These are phyloP conservation scores for Annulohypoxylon stygium DNA, from an alignment of 495 filamentous ascomycete genomes.

Conservation along the genomic window DNA sequence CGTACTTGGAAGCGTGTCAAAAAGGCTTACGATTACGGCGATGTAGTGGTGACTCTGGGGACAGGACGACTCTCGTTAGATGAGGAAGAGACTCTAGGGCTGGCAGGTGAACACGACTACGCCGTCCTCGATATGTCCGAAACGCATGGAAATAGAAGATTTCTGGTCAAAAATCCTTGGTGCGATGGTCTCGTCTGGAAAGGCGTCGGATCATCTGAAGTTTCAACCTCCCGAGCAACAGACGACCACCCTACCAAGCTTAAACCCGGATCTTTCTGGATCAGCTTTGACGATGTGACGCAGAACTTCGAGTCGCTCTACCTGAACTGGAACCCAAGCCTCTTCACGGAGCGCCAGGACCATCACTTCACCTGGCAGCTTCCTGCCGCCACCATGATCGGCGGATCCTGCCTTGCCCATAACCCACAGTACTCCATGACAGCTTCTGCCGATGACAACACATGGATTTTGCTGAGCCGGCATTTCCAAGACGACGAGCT, in stretches of 20 bases:
- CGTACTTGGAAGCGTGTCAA: slow-evolving; percentile 84
- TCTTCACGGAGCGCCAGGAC: slow-evolving; percentile 86
- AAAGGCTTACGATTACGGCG: slow-evolving; percentile 78
- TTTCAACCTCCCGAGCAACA: slow-evolving; percentile 23
- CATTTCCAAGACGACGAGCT: slow-evolving; percentile 75
- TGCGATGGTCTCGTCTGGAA: slow-evolving; percentile 80
- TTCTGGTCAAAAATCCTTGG: slow-evolving; percentile 98
- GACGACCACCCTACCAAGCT: slow-evolving; percentile 49
- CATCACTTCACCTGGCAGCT: slow-evolving; percentile 92
- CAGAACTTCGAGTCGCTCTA: slow-evolving; percentile 96
- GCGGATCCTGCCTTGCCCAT: slow-evolving; percentile 70
- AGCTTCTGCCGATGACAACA: slow-evolving; percentile 66
- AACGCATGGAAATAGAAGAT: slow-evolving; percentile 68
- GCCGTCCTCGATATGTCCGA: slow-evolving; percentile 84
- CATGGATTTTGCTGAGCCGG: slow-evolving; percentile 87
- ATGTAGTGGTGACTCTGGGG: slow-evolving; percentile 90
- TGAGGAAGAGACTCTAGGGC: slow-evolving; percentile 82
- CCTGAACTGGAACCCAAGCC: slow-evolving; percentile 93
- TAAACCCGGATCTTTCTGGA: slow-evolving; percentile 88
- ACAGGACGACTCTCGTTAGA: slow-evolving; percentile 81
- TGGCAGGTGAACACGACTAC: slow-evolving; percentile 94
- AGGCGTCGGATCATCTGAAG: slow-evolving; percentile 47
- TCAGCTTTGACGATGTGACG: slow-evolving; percentile 83
- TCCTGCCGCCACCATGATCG: slow-evolving; percentile 66
- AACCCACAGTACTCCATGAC: slow-evolving; percentile 87